phyloP scores from a whole-genome alignment of 2,329 filamentous ascomycete species.

The Verticillium nubilum region DNA sequence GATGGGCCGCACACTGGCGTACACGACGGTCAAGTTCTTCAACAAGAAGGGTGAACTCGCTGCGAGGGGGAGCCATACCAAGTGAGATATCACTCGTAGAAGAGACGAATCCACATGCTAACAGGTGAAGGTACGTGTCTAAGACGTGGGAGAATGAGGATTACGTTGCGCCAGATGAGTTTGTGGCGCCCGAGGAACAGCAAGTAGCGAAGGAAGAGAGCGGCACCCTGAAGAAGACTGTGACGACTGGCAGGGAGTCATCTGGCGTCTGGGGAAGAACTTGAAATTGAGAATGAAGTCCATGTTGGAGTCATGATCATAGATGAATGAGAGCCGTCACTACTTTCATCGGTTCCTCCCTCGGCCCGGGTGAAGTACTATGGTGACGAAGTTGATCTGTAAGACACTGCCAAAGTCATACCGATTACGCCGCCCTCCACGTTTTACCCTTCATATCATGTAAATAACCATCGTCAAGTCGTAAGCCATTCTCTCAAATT shows the following conservation, averaged over 20 bases:
- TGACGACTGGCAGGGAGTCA: background rate
- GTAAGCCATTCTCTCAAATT: background rate
- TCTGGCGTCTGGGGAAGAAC: background rate
- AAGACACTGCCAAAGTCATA: no score
- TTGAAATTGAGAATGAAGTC: background rate
- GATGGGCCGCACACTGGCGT: conserved; percentile 61
- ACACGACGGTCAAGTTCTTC: conserved; percentile 53
- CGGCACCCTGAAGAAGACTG: background rate
- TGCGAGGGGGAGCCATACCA: conserved; percentile 60
- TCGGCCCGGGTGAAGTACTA: no score
- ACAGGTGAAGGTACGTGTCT: conserved; percentile 31
- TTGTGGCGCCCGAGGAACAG: conserved; percentile 25
- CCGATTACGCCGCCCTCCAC: no score
- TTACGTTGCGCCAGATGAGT: conserved; percentile 29
- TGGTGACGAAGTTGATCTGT: no score
- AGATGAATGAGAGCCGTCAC: no score
- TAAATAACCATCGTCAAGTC: background rate
- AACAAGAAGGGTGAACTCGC: conserved; percentile 55
- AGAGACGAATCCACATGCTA: background rate
- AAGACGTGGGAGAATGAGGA: conserved; percentile 29
- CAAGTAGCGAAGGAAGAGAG: conserved; percentile 7
- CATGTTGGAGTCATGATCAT: no score
- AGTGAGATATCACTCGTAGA: conserved; percentile 34
- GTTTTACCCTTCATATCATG: background rate
- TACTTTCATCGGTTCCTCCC: no score